A percentile compares a stretch with the other conserved stretches of the same genome.
These are phyloP conservation scores for Penicillium sp. DNA, from an alignment of 2,329 filamentous ascomycete genomes.

Conservation along the genomic window DNA sequence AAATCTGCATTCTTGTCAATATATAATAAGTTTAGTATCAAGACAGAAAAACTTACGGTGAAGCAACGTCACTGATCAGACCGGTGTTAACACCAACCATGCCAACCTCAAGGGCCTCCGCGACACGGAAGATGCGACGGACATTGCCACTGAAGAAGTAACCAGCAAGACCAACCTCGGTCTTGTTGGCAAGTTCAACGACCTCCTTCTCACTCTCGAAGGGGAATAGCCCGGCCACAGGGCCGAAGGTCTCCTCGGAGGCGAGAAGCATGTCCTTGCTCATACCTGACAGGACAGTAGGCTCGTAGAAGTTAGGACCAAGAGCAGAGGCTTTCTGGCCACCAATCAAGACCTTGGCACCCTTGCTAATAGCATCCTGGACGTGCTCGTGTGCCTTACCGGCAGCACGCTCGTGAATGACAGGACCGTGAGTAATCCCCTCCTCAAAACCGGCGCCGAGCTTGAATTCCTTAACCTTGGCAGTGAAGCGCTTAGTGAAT, in stretches of 20 bases:
- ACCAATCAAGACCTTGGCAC: conserved; percentile 72
- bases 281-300: conserved; percentile 87
- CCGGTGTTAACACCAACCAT: conserved; percentile 72
- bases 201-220: conserved; percentile 91
- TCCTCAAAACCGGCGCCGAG: conserved; percentile 49
- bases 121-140: conserved; percentile 60
- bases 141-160: conserved; percentile 81
- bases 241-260: conserved; percentile 91
- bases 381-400: conserved; percentile 79
- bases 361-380: conserved; percentile 74
- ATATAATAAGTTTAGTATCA: not conserved
- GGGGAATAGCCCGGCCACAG: conserved; percentile 83
- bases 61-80: conserved; percentile 55
- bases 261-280: conserved; percentile 81
- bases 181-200: conserved; percentile 74
- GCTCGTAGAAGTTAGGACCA: conserved; percentile 84
- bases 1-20: conserved; percentile 52
- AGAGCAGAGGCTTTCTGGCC: conserved; percentile 73
- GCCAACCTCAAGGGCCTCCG: conserved; percentile 56
- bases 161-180: conserved; percentile 85
- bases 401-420: conserved; percentile 77
- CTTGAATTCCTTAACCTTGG: conserved; percentile 52
- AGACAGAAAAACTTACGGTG: conserved; percentile 41
- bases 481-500: conserved; percentile 58
- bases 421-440: conserved; percentile 50